phyloP scores from a whole-genome alignment of 352 stramenopile genomes.

The Phytopythium mirpurense region DNA sequence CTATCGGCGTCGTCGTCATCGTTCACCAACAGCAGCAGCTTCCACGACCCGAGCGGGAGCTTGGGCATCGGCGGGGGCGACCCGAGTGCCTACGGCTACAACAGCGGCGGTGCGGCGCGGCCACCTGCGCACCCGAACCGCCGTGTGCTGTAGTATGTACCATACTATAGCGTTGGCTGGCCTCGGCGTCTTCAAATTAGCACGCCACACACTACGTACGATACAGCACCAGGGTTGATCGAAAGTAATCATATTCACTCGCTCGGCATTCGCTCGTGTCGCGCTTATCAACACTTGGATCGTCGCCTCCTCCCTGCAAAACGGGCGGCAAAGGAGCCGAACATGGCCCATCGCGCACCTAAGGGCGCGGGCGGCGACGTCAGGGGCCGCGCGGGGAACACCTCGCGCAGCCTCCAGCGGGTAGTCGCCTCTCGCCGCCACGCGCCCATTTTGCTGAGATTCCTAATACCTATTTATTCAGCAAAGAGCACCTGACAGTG shows the following conservation, averaged over 20 bases:
- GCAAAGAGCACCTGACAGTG: constrained; percentile 81
- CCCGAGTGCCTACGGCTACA: constrained; percentile 1
- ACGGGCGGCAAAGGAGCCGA: constrained; percentile 13
- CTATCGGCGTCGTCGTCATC: constrained; percentile 5
- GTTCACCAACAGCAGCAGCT: constrained; percentile 67
- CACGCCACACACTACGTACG: too few species aligned
- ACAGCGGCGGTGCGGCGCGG: constrained; percentile 13
- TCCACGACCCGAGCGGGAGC: constrained; percentile 31
- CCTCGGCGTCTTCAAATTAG: too few species aligned
- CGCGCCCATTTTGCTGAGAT: constrained; percentile 56
- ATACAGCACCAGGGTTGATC: too few species aligned
- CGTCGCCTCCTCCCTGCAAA: constrained; percentile 2
- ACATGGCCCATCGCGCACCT: constrained; percentile 66
- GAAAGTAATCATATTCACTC: constrained; percentile 5
- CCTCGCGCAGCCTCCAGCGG: constrained; percentile 33
- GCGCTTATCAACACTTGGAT: not conserved
- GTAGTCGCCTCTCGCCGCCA: constrained; percentile 40
- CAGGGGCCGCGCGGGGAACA: constrained; percentile 4
- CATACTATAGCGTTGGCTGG: too few species aligned
- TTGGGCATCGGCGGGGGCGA: constrained; percentile 2
- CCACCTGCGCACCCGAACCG: constrained; percentile 69
- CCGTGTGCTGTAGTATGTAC: constrained; percentile 48
- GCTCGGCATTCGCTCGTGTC: not conserved
- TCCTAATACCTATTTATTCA: constrained; percentile 73
- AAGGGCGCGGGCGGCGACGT: constrained; percentile 55